These are phyloP conservation scores for Debaryomyces udenii DNA, from an alignment of 1,139 yeast genomes.

Conservation along the genomic window DNA sequence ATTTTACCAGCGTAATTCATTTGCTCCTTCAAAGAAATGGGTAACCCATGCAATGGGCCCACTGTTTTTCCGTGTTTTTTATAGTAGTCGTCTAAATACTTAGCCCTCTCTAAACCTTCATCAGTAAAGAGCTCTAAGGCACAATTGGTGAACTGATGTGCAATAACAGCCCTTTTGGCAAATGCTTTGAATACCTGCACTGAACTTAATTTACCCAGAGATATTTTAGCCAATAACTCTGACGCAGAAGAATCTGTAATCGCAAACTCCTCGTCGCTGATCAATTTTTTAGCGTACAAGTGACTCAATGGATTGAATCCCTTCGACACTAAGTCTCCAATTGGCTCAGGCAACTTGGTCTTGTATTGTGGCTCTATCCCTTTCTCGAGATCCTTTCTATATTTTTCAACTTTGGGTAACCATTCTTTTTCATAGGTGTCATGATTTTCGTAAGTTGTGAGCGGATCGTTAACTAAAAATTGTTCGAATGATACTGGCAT, in stretches of 20 bases:
- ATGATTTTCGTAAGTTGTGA: conserved; percentile 40
- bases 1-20: conserved; percentile 58
- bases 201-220: conserved; percentile 36
- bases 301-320: conserved; percentile 52
- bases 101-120: conserved; percentile 40
- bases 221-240: conserved; percentile 39
- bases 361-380: conserved; percentile 46
- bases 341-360: conserved; percentile 43
- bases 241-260: conserved; percentile 51
- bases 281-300: conserved; percentile 43
- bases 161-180: conserved; percentile 50
- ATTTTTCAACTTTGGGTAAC: conserved; percentile 55
- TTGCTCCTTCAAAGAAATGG: conserved; percentile 78
- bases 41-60: conserved; percentile 81
- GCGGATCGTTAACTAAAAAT: conserved; percentile 36
- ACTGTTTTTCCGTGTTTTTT: conserved; percentile 57
- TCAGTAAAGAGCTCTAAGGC: conserved; percentile 37
- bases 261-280: conserved; percentile 46
- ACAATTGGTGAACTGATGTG: conserved; percentile 41
- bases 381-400: conserved; percentile 44
- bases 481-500: conserved; percentile 20
- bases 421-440: conserved; percentile 37
- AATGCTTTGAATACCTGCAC: conserved; percentile 54
- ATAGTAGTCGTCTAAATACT: conserved; percentile 41
- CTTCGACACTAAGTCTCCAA: conserved; percentile 39